Base-by-base conservation (phyloP, 73 alveolate species). In the Symbiodinium natans region DNA sequence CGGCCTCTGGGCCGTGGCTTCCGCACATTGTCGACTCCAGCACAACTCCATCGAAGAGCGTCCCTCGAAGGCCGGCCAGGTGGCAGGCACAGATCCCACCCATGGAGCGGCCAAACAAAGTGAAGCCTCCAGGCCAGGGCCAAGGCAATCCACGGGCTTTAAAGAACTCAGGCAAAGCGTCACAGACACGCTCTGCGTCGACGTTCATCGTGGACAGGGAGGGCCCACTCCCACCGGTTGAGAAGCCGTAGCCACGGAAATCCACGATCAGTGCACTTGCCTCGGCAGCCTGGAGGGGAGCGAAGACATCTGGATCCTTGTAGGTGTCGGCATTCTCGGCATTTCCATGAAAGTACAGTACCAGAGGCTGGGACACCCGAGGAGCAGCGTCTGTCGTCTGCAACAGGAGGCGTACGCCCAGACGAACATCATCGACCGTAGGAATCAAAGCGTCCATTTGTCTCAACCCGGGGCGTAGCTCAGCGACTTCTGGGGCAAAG, bases 51-150 rank as follows among this genome's bases (percentile, higher is more conserved):
- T 90, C 54, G 15, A 90, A 90, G 8, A 90, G 96, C 13, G 38
- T 27, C 29, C 88, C 96, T 4, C 77, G 42, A 41, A 90, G 41
- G 41, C 80, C 96, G 27, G 96, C 77, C 74, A 90, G 43, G 52
- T 90, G 96, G 75, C 96, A 90, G 27, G 96, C 96, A 27, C 75
- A 84, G 25, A 90, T 19, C 23, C 95, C 94, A 27, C 84, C 98
- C 98, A 92, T 92, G 63, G 98, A 92, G 54, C 98, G 88, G 8
- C 98, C 98, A 36, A 92, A 41, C 46, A 92, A 59, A 86, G 38
- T 29, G 63, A 92, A 68, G 41, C 98, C 98, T 31, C 98, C 98
- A 9, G 98, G 98, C 98, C 98, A 92, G 29, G 98, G 98, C 98
- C 98, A 92, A 10, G 98, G 98, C 83, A 92, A 68, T 23, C 25